phyloP scores from a whole-genome alignment of 2,329 filamentous ascomycete species.

The Aspergillus puulaauensis region DNA sequence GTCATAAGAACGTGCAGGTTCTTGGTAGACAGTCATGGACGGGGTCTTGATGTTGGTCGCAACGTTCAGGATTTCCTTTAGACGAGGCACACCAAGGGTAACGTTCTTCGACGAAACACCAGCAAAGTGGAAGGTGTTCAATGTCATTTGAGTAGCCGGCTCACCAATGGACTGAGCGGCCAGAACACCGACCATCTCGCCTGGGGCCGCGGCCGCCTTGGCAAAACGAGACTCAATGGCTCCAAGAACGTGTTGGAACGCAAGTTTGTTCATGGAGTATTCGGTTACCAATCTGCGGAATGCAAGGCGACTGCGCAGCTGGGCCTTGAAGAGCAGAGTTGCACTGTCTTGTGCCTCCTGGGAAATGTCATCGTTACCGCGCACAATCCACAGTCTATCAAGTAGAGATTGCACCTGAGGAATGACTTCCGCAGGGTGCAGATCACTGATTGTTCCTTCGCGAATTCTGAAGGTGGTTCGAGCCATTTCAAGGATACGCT shows the following conservation, averaged over 20 bases:
- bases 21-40: constrained; percentile 89
- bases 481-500: constrained; percentile 85
- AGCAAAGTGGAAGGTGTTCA: constrained; percentile 99
- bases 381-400: constrained; percentile 77
- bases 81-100: constrained; percentile 94
- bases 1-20: constrained; percentile 58
- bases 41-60: constrained; percentile 98
- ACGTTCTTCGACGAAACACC: constrained; percentile 99
- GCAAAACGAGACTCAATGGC: constrained; percentile 88
- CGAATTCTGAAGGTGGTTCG: constrained; percentile 90
- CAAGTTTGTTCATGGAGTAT: constrained; percentile 83
- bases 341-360: constrained; percentile 83
- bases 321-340: constrained; percentile 87
- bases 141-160: constrained; percentile 97
- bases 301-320: constrained; percentile 82
- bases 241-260: constrained; percentile 88
- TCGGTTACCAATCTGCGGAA: constrained; percentile 90
- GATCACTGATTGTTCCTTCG: constrained; percentile 78
- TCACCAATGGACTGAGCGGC: constrained; percentile 98
- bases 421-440: constrained; percentile 85
- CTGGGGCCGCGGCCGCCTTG: constrained; percentile 80
- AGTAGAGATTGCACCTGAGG: constrained; percentile 74
- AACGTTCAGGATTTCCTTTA: constrained; percentile 98
- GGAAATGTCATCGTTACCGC: constrained; percentile 79
- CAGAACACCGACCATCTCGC: constrained; percentile 98